Base-by-base conservation (phyloP, 2,329 filamentous ascomycete genomes). In the Sclerotinia spermophila region DNA sequence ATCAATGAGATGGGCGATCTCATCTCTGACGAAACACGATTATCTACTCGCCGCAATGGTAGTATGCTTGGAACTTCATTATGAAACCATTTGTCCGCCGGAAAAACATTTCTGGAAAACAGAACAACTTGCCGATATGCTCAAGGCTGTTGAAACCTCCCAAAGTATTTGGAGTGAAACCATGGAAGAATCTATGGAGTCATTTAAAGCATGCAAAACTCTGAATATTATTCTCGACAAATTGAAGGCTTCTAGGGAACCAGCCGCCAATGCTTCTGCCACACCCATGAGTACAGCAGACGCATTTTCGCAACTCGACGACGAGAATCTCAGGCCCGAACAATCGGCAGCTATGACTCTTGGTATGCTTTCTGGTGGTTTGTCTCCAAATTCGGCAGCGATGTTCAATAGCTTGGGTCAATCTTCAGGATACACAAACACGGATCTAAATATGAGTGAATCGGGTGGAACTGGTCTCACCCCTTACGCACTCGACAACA, bases 211-310 rank as follows among this genome's bases (percentile, higher is more conserved):
- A 1, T 89, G 89, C 55, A 89, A 88, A 56, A 86, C 95, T 35
- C 83, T 98, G n/a, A 89, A 89, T 33, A 89, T 97, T 67, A 94
- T 98, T 87, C 82, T 98, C 59, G 86, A 89, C 44, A 96, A 96
- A 80, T 85, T 97, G 68, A 90, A 86, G 76, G 82, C 82, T 70
- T 83, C 86, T 15, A 80, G 79, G 33, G 71, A 74, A 15, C 77
- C 58, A 17, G 59, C 59, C 11, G 30, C 53, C n/a, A 40, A 33
- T 38, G 13, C 58, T 27, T 38, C 44, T 60, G 64, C 68, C 27
- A 72, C 72, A 55, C 69, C 53, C 7, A 69, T 70, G 15, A 74
- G 76, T 67, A 75, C 75, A 55, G 66, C 76, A 61, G 74, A 78
- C 71, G 74, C 73, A 10, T 76, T 78, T 61, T 73, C 76, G 21